Evolutionary conservation across 805 yeast genomes (phyloP), one percentile per base, ranked within the genome.

Genomic region (Saturnispora bothae): DNA sequence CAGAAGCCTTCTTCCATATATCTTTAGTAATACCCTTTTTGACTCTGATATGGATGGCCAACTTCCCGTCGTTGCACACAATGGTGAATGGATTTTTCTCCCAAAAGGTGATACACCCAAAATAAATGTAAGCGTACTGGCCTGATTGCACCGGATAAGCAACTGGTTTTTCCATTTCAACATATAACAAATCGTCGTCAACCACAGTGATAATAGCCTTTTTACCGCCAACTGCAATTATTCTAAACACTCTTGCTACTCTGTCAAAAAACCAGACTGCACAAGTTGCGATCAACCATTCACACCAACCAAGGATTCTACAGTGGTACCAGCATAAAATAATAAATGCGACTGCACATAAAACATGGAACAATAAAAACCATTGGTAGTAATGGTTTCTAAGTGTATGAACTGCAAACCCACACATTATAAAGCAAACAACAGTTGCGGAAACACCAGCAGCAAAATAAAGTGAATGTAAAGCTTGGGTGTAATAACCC

Each of bases 51-150:
- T 61, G 65, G 23, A 69, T 50, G 1, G 58, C 47, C 2, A 71
- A 43, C 12, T 56, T 50, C 34, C 60, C 56, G 28, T 59, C 63
- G 23, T 58, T 53, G 39, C 63, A 61, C 22, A 71, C 57, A 3
- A 72, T 51, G 1, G 85, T 75, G 57, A 81, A 78, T 2, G 88
- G 89, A 53, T 80, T 86, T 3, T 79, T 71, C 53, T 80, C 84
- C 76, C 78, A 78, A 50, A 76, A 72, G 28, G 65, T 53, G 4
- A 61, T 51, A 39, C 69, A 61, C 36, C 74, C 44, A 50, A 78
- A 73, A 56, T 78, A 73, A 27, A 80, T 52, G 49, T 59, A 80
- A 1, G 67, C 73, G 52, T 60, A 73, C n/a, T 69, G 62, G 17
- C 83, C 81, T 2, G 84, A 78, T 40, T 49, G 57, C 16, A 68